Base-by-base conservation (phyloP, 2,329 filamentous ascomycete genomes). In the Zasmidium cellare region DNA sequence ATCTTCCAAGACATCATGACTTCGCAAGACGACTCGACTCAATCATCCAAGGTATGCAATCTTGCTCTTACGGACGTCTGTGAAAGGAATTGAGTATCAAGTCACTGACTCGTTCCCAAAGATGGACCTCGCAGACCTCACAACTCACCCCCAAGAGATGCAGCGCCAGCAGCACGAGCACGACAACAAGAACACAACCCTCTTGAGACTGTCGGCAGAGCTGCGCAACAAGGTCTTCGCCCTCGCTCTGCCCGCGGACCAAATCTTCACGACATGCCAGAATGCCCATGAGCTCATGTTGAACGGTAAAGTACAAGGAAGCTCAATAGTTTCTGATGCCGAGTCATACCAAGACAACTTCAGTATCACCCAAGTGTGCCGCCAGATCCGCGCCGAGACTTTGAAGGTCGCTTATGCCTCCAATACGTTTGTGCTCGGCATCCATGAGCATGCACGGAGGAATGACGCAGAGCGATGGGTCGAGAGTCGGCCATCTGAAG, bases 351-450 rank as follows among this genome's bases (percentile, higher is more conserved):
- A 41, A 1, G 16, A 12, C 18, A 3, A 24, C 9, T 11, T 53
- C 6, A 41, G 11, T 31, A 46, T 62, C 22, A 47, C 54, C 2
- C 59, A 62, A 35, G 53, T 54, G 9, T 59, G 59, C 24, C 35
- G 25, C 22, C 18, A 18, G 3, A 31, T 62, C 35, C 59, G 59
- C 3, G 35, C 20, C 16, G 59, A 62, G 16, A 52, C 28, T 24
- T 20, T 55, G 9, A 35, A 53, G 11, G n/a, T 51, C 22, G 59
- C 52, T 28, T 62, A 62, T 51, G 46, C 53, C 23, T 19, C 25
- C 23, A 59, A 62, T 16, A 57, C 47, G 7, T 62, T 59, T 41
- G 19, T 48, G 1, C n/a, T 56, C 2, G 20, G n/a, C 14, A 35
- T 47, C 12, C 16, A 2, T 18, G 16, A 16, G 14, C 25, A 9